A percentile compares a stretch with the other conserved stretches of the same genome.
Evolutionary conservation across 2,329 filamentous ascomycete genomes (phyloP).

Genomic region (Pseudocercospora vitis): DNA sequence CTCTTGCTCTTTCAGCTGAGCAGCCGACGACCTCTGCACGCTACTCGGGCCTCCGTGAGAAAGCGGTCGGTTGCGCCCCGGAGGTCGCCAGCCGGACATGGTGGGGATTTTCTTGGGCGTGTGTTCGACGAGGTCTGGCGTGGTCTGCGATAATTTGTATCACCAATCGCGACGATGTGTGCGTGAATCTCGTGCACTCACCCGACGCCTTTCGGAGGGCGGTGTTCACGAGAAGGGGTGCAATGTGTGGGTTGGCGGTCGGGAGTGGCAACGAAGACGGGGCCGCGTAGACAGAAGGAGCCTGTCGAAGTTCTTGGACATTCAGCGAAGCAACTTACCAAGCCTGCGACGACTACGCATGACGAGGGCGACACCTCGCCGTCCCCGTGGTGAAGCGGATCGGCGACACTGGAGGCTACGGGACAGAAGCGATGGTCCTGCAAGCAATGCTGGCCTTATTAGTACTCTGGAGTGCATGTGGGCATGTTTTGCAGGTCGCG

Average conservation of each 20-base stretch:
- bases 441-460: too few species aligned
- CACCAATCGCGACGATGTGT: background rate
- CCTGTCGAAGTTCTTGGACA: constrained; percentile 8
- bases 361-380: background rate
- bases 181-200: too few species aligned
- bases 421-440: too few species aligned
- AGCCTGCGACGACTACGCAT: background rate
- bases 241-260: too few species aligned
- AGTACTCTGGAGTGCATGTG: too few species aligned
- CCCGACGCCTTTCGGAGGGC: background rate
- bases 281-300: constrained; percentile 5
- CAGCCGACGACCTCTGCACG: constrained; percentile 37
- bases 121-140: background rate
- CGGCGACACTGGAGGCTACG: too few species aligned
- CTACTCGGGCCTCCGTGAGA: constrained; percentile 35
- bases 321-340: constrained; percentile 2
- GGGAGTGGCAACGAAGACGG: background rate
- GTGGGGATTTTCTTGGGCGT: background rate
- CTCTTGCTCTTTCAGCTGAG: constrained; percentile 47
- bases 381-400: too few species aligned
- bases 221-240: background rate
- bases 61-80: constrained; percentile 28
- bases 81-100: constrained; percentile 26
- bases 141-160: background rate
- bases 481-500: too few species aligned